Evolutionary conservation across 306 rosid species (phyloP).

Genomic region (Vigna nakashimae): DNA sequence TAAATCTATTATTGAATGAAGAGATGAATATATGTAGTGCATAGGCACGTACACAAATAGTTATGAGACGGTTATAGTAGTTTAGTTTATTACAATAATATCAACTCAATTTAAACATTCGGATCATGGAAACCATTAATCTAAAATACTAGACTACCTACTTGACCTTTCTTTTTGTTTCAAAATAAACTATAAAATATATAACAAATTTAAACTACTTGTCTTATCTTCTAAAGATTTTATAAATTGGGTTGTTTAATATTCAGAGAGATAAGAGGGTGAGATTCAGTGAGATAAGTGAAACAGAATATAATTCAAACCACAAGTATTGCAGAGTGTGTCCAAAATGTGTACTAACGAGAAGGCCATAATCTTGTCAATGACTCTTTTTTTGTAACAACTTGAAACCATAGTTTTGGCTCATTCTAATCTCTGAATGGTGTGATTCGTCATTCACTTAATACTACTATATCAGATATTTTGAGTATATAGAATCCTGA

Average conservation of each 20-base stretch:
- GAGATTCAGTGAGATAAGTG: neutral
- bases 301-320: neutral
- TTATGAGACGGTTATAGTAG: no score
- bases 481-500: conserved; percentile 27
- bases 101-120: conserved; percentile 35
- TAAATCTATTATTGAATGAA: no score
- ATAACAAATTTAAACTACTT: neutral
- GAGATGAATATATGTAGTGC: no score
- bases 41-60: no score
- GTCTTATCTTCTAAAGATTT: conserved; percentile 6
- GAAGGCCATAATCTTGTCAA: conserved; percentile 20
- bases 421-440: conserved; percentile 20
- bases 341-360: conserved; percentile 1
- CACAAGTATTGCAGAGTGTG: neutral
- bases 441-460: conserved; percentile 29
- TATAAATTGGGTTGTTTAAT: conserved; percentile 15
- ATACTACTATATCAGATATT: conserved; percentile 20
- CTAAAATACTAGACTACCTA: neutral
- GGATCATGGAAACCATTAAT: conserved; percentile 7
- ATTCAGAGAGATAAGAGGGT: conserved; percentile 10
- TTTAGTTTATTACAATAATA: no score
- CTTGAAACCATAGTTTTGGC: conserved; percentile 13
- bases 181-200: neutral
- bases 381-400: neutral
- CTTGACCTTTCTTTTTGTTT: neutral